A percentile compares a stretch with the other conserved stretches of the same genome.
phyloP scores from a whole-genome alignment of 2,329 filamentous ascomycete species.

The Thermoascus crustaceus region DNA sequence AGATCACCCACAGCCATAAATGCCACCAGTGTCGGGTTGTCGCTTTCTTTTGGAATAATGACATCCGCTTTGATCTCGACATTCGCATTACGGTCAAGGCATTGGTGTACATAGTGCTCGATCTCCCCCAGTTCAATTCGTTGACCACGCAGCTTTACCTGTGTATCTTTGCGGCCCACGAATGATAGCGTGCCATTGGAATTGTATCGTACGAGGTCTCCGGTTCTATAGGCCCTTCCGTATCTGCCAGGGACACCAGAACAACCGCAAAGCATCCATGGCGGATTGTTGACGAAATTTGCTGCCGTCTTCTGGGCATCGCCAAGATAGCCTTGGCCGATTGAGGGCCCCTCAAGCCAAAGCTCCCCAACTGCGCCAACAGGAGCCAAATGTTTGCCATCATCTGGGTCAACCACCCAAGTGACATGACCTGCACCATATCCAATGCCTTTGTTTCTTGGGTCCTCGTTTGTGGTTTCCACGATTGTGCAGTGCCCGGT shows the following conservation, averaged over 20 bases:
- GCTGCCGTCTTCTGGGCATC: constrained; percentile 15
- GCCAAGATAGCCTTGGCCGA: constrained; percentile 33
- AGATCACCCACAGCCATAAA: neutral
- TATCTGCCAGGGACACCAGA: constrained; percentile 4
- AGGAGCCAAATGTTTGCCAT: constrained; percentile 19
- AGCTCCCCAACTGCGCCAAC: constrained; percentile 38
- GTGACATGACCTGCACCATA: constrained; percentile 11
- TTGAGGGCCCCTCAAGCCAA: constrained; percentile 34
- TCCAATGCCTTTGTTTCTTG: constrained; percentile 12
- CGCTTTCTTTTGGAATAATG: constrained; percentile 1
- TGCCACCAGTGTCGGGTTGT: neutral
- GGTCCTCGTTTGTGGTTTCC: neutral
- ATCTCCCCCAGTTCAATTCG: constrained; percentile 24
- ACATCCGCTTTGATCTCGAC: constrained; percentile 35
- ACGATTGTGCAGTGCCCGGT: no score
- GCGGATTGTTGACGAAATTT: constrained; percentile 19
- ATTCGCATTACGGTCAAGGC: neutral
- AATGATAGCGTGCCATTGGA: constrained; percentile 18
- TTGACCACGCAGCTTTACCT: constrained; percentile 24
- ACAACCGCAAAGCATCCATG: constrained; percentile 12
- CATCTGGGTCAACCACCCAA: constrained; percentile 27
- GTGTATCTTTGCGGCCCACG: constrained; percentile 22
- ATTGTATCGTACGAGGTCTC: constrained; percentile 22
- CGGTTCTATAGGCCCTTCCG: constrained; percentile 24
- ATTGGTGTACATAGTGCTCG: constrained; percentile 9